Percentiles rank a stretch among this genome's conserved stretches.
These are phyloP conservation scores for Calonectria montana DNA, from an alignment of 2,329 filamentous ascomycete genomes.

Conservation along the genomic window DNA sequence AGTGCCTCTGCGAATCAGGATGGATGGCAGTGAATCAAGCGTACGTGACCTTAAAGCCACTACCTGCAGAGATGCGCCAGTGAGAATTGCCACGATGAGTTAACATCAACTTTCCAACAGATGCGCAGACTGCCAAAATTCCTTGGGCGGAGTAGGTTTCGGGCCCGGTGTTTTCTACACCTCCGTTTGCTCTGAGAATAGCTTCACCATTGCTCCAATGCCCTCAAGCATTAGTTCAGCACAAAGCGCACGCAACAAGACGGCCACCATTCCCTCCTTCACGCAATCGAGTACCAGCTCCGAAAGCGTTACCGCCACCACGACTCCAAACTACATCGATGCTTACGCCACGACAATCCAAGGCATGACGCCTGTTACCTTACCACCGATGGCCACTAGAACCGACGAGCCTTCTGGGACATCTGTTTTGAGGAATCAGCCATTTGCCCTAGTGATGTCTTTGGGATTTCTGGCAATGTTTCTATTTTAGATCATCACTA, in stretches of 20 bases:
- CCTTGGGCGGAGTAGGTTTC: constrained; percentile 15
- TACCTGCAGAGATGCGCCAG: background rate
- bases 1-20: constrained; percentile 30
- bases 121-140: constrained; percentile 23
- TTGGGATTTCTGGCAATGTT: background rate
- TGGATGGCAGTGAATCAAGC: constrained; percentile 25
- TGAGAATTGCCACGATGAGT: background rate
- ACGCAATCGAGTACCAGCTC: background rate
- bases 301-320: background rate
- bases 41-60: constrained; percentile 1
- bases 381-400: background rate
- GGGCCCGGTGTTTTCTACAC: background rate
- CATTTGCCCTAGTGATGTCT: background rate
- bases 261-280: constrained; percentile 11
- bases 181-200: constrained; percentile 14
- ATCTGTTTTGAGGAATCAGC: background rate
- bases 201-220: constrained; percentile 15
- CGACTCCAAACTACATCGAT: background rate
- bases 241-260: constrained; percentile 30
- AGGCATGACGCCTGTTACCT: background rate
- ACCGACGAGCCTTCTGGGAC: background rate
- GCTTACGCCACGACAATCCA: background rate
- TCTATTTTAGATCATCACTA: background rate
- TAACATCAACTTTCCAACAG: background rate
- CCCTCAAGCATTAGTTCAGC: constrained; percentile 28